Evolutionary conservation across 164 flowering plant species (phyloP).

Genomic region (Taxillus chinensis): DNA sequence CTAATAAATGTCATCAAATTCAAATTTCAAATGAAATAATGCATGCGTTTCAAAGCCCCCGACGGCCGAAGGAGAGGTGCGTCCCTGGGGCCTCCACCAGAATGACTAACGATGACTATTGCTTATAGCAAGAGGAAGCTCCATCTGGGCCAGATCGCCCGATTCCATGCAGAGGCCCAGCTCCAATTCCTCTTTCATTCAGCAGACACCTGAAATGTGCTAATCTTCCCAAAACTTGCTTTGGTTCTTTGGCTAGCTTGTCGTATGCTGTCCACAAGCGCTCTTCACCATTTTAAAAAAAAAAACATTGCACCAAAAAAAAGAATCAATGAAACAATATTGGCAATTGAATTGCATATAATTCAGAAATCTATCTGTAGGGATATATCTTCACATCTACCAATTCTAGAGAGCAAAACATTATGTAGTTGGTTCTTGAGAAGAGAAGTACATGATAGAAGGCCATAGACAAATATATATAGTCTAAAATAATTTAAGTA

Average conservation of each 20-base stretch:
- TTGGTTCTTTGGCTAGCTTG: slow-evolving; percentile 53
- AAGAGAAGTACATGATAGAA: too few relatives aligned
- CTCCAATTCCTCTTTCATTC: slow-evolving; percentile 80
- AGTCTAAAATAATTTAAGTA: too few relatives aligned
- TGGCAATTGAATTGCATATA: background rate
- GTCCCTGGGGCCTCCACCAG: too few relatives aligned
- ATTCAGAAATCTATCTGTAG: background rate
- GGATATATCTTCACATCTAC: background rate
- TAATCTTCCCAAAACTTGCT: slow-evolving; percentile 41
- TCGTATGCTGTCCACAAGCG: slow-evolving; percentile 64
- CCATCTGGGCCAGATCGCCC: slow-evolving; percentile 54
- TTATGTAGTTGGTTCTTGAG: too few relatives aligned
- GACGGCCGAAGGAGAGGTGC: too few relatives aligned
- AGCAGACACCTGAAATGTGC: slow-evolving; percentile 72
- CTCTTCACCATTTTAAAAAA: slow-evolving; percentile 27
- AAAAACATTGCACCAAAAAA: background rate
- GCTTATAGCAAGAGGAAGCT: slow-evolving; percentile 66
- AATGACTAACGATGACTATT: too few relatives aligned
- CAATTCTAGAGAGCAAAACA: too few relatives aligned
- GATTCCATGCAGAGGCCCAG: slow-evolving; percentile 54
- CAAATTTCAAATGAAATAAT: too few relatives aligned
- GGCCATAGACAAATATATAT: too few relatives aligned
- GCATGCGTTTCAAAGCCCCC: too few relatives aligned
- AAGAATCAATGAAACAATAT: background rate
- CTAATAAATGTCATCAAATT: too few relatives aligned